phyloP scores from a whole-genome alignment of 31 red algal species.

The Odonthalia washingtoniensis region DNA sequence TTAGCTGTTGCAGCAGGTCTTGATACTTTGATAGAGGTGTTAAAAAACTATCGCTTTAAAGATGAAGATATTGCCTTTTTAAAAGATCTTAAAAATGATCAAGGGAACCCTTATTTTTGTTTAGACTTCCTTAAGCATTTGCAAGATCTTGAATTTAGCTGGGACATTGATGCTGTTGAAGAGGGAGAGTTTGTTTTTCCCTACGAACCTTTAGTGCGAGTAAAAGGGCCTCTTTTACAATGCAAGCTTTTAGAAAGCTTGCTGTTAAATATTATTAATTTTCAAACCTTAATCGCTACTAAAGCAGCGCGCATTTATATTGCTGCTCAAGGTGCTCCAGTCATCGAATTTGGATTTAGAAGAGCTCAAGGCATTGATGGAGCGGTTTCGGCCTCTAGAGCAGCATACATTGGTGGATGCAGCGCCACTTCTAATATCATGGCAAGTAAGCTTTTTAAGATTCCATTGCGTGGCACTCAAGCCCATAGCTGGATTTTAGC shows the following conservation, averaged over 20 bases:
- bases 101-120: slow-evolving; percentile 33
- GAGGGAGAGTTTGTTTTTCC: slow-evolving; percentile 83
- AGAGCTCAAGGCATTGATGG: slow-evolving; percentile 92
- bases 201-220: slow-evolving; percentile 68
- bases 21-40: slow-evolving; percentile 59
- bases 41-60: slow-evolving; percentile 70
- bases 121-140: slow-evolving; percentile 63
- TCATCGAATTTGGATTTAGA: slow-evolving; percentile 88
- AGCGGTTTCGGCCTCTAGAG: slow-evolving; percentile 65
- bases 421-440: slow-evolving; percentile 80
- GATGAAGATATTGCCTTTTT: slow-evolving; percentile 54
- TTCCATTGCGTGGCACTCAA: slow-evolving; percentile 79
- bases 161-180: slow-evolving; percentile 49
- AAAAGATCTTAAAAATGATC: background rate
- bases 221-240: slow-evolving; percentile 76
- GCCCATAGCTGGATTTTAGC: slow-evolving; percentile 73
- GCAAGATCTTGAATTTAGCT: slow-evolving; percentile 15
- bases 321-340: slow-evolving; percentile 56
- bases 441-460: slow-evolving; percentile 63
- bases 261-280: slow-evolving; percentile 80
- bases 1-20: slow-evolving; percentile 81
- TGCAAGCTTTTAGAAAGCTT: slow-evolving; percentile 87
- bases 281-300: slow-evolving; percentile 73
- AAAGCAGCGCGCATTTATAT: slow-evolving; percentile 80
- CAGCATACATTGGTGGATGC: slow-evolving; percentile 80